These are phyloP conservation scores for Aegilops tauschii DNA, from an alignment of 176 grass and related monocot genomes.

Conservation along the genomic window DNA sequence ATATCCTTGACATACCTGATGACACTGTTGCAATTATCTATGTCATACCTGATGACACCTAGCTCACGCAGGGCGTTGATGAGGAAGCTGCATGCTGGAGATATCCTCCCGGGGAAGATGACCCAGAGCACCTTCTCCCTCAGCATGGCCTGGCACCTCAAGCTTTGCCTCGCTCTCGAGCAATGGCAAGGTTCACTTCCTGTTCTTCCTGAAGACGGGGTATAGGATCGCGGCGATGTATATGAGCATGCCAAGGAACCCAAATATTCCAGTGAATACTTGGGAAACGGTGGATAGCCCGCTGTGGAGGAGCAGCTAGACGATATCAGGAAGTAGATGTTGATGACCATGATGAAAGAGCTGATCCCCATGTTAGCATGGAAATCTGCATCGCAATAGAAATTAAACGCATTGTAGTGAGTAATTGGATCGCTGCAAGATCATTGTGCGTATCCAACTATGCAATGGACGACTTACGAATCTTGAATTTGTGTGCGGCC, in stretches of 20 bases:
- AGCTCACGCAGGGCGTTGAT: conserved; percentile 9
- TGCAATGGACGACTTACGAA: conserved; percentile 35
- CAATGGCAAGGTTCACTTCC: conserved; percentile 59
- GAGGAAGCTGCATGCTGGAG: conserved; percentile 87
- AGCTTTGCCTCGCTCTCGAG: conserved; percentile 39
- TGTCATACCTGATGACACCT: no score
- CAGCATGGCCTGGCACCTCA: background rate
- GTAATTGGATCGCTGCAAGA: background rate
- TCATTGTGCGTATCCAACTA: background rate
- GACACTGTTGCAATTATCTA: no score
- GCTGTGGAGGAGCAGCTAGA: conserved; percentile 61
- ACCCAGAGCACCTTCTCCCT: conserved; percentile 37
- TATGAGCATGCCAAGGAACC: conserved; percentile 83
- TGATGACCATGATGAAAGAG: conserved; percentile 66
- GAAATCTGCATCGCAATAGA: conserved; percentile 49
- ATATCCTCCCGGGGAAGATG: conserved; percentile 83
- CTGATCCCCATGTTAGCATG: conserved; percentile 76
- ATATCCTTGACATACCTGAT: no score
- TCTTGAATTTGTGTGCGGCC: conserved; percentile 62
- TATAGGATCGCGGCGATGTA: conserved; percentile 70
- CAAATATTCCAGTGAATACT: conserved; percentile 78
- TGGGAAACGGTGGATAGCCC: conserved; percentile 45
- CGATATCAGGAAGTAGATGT: conserved; percentile 64
- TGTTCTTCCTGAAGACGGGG: conserved; percentile 75
- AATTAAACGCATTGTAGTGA: background rate